Conservation (phyloP, 2,329 filamentous ascomycete genomes). For the Colletotrichum nymphaeae region DNA sequence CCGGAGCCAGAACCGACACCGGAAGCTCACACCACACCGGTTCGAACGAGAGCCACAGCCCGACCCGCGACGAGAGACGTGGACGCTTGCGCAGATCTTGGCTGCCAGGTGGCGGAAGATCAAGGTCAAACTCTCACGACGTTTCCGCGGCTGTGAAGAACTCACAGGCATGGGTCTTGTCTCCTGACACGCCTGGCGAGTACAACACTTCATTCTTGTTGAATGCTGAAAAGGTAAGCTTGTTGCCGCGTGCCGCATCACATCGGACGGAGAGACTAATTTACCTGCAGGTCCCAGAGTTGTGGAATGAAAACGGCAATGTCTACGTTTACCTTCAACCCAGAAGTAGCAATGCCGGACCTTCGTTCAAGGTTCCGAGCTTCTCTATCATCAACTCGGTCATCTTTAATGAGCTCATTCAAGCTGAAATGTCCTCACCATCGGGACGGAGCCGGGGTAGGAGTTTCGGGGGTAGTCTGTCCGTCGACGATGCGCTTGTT, state of each 20-base stretch:
- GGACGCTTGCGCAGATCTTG: constrained; percentile 64
- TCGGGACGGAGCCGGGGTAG: constrained; percentile 47
- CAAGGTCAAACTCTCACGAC: constrained; percentile 62
- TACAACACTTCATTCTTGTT: constrained; percentile 66
- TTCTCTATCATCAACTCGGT: constrained; percentile 65
- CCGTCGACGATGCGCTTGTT: constrained; percentile 60
- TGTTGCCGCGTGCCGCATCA: constrained; percentile 23
- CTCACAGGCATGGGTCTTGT: constrained; percentile 65
- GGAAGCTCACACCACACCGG: constrained; percentile 34
- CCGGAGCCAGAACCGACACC: constrained; percentile 39
- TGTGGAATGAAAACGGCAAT: constrained; percentile 72
- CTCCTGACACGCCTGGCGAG: constrained; percentile 62
- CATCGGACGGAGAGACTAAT: constrained; percentile 28
- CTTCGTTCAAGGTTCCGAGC: constrained; percentile 71
- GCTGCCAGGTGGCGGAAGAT: constrained; percentile 60
- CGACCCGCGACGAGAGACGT: constrained; percentile 49
- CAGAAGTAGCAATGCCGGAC: constrained; percentile 58
- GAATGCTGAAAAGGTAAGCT: constrained; percentile 66
- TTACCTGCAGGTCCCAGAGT: constrained; percentile 66
- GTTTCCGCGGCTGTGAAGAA: constrained; percentile 36
- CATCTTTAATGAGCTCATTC: constrained; percentile 65
- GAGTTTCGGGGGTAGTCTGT: constrained; percentile 62
- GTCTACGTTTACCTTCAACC: constrained; percentile 69
- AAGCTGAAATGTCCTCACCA: constrained; percentile 52
- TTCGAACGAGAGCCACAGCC: constrained; percentile 56